phyloP scores from a whole-genome alignment of 2,329 filamentous ascomycete species.

The Alternaria metachromatica region DNA sequence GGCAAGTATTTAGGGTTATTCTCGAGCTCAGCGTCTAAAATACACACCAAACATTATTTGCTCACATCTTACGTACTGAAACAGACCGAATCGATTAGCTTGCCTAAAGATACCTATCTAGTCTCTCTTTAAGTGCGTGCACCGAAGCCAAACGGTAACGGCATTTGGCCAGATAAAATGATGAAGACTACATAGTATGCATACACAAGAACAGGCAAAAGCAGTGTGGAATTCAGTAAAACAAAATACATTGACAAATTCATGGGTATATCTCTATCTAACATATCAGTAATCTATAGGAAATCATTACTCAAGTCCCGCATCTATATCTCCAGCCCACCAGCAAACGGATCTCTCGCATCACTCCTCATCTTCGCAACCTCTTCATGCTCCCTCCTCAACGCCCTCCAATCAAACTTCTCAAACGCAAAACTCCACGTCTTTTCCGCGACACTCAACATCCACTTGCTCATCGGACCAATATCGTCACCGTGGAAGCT shows the following conservation, averaged over 20 bases:
- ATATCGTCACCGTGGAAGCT: slow-evolving; percentile 47
- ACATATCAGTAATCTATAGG: not conserved
- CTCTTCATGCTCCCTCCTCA: slow-evolving; percentile 40
- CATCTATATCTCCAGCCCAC: not conserved
- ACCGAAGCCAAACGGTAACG: too few relatives aligned
- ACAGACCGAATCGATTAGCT: too few relatives aligned
- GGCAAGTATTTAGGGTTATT: too few relatives aligned
- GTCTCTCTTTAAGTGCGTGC: too few relatives aligned
- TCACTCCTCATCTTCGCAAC: slow-evolving; percentile 12
- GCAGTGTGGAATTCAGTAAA: too few relatives aligned
- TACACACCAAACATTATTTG: too few relatives aligned
- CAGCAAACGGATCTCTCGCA: not conserved
- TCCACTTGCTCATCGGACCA: slow-evolving; percentile 34
- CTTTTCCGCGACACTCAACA: slow-evolving; percentile 42
- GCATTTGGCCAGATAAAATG: too few relatives aligned
- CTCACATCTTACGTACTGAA: too few relatives aligned
- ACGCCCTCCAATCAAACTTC: slow-evolving; percentile 29
- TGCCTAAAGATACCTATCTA: too few relatives aligned
- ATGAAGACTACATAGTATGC: too few relatives aligned
- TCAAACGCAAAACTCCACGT: slow-evolving; percentile 53
- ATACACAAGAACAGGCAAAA: not conserved
- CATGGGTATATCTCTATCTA: slow-evolving; percentile 3
- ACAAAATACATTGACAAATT: not conserved
- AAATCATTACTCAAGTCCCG: not conserved
- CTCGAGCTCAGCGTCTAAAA: too few relatives aligned